Percentiles rank a stretch among this genome's conserved stretches.
Evolutionary conservation across 371 early-diverging fungal species (phyloP).

Genomic region (Circinella minor): DNA sequence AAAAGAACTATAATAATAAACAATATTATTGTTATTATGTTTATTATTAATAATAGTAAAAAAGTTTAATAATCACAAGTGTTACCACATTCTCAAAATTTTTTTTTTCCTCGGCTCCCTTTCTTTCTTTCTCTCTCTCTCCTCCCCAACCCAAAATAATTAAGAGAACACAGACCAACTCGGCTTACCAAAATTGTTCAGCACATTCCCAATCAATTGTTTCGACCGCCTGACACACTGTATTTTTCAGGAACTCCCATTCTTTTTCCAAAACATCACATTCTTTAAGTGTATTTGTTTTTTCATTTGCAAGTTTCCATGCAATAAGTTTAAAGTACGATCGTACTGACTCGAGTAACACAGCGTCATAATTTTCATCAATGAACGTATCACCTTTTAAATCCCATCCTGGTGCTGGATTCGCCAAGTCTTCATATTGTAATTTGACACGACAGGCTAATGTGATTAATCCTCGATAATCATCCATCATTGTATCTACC

Average conservation of each 20-base stretch:
- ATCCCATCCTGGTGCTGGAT: conserved; percentile 73
- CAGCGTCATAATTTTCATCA: conserved; percentile 66
- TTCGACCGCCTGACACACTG: conserved; percentile 68
- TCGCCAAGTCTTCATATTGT: conserved; percentile 67
- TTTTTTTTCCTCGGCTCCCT: no score
- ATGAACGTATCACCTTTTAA: conserved; percentile 57
- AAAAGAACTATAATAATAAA: conserved; percentile 28
- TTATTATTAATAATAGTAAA: background rate
- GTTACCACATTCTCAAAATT: background rate
- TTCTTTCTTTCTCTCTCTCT: background rate
- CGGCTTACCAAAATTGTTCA: conserved; percentile 71
- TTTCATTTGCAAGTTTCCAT: conserved; percentile 65
- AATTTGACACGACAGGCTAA: conserved; percentile 76
- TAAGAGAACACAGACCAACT: conserved; percentile 1
- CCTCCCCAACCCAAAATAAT: background rate
- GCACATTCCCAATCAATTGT: conserved; percentile 78
- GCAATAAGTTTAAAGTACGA: conserved; percentile 81
- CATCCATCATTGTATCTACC: conserved; percentile 82
- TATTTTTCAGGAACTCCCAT: conserved; percentile 73
- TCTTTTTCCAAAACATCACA: conserved; percentile 83
- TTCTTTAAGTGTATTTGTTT: conserved; percentile 68
- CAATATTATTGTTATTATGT: background rate
- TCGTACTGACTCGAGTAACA: conserved; percentile 71
- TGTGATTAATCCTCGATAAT: conserved; percentile 72
- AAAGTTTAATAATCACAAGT: background rate